Percentiles rank a stretch among this genome's conserved stretches.
These are phyloP conservation scores for Limonium bicolor DNA, from an alignment of 148 eudicot genomes.

Conservation along the genomic window DNA sequence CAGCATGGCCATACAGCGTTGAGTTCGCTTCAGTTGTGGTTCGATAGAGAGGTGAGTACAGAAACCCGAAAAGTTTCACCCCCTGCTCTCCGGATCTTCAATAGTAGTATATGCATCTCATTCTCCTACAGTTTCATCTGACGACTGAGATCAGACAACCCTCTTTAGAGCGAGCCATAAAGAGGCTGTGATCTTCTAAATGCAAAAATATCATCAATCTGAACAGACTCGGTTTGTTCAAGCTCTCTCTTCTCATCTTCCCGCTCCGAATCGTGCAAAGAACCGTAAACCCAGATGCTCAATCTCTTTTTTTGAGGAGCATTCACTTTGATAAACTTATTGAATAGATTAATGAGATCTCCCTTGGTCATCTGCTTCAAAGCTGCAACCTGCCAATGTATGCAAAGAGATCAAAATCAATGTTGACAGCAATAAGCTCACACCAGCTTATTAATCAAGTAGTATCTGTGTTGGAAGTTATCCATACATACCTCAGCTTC, in stretches of 20 bases:
- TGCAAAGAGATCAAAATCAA: too few relatives aligned
- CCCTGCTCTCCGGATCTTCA: too few relatives aligned
- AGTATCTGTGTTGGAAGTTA: too few relatives aligned
- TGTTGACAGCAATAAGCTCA: too few relatives aligned
- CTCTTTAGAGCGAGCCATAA: slow-evolving; percentile 78
- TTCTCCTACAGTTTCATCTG: slow-evolving; percentile 58
- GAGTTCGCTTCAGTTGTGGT: too few relatives aligned
- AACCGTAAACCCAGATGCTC: slow-evolving; percentile 67
- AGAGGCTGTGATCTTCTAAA: slow-evolving; percentile 86
- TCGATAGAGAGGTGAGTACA: too few relatives aligned
- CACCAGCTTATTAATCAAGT: too few relatives aligned
- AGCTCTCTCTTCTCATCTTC: slow-evolving; percentile 28
- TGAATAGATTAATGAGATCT: slow-evolving; percentile 58
- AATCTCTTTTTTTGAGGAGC: slow-evolving; percentile 49
- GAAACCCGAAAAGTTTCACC: too few relatives aligned
- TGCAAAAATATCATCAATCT: slow-evolving; percentile 56
- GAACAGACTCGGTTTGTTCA: slow-evolving; percentile 20
- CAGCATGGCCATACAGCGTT: too few relatives aligned
- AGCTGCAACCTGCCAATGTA: slow-evolving; percentile 82
- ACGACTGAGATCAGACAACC: too few relatives aligned
- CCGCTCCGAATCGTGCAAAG: slow-evolving; percentile 46
- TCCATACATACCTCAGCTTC: slow-evolving; percentile 83
- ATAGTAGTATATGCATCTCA: too few relatives aligned
- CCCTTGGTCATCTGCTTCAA: slow-evolving; percentile 58
- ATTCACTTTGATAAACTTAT: slow-evolving; percentile 62